phyloP scores from a whole-genome alignment of 2,329 filamentous ascomycete species.

The Paraphaeosphaeria minitans region DNA sequence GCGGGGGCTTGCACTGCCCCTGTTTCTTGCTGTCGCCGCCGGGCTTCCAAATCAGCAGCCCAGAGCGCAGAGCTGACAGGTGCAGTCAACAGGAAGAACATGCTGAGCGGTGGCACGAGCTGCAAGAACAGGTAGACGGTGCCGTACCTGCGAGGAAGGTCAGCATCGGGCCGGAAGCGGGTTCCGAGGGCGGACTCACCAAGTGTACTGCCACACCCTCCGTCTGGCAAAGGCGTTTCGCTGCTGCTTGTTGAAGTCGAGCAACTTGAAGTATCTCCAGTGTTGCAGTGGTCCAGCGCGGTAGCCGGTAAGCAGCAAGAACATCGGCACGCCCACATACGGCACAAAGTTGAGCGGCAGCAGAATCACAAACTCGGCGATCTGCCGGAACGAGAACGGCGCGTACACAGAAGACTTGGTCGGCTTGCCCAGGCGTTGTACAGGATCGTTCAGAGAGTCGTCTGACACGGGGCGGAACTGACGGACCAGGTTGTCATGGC shows the following conservation, averaged over 20 bases:
- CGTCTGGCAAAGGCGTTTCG: constrained; percentile 70
- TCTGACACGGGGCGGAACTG: constrained; percentile 61
- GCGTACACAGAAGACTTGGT: constrained; percentile 77
- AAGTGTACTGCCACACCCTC: constrained; percentile 82
- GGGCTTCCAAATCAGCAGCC: constrained; percentile 74
- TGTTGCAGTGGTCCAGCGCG: constrained; percentile 87
- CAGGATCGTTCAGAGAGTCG: constrained; percentile 70
- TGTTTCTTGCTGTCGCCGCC: constrained; percentile 33
- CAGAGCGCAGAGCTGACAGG: constrained; percentile 85
- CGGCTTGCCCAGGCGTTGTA: constrained; percentile 82
- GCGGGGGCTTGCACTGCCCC: constrained; percentile 21
- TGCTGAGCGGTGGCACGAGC: constrained; percentile 87
- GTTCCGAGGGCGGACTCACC: constrained; percentile 52
- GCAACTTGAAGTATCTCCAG: constrained; percentile 85
- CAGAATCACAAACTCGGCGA: constrained; percentile 74
- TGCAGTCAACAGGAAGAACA: constrained; percentile 90
- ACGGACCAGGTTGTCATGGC: constrained; percentile 62
- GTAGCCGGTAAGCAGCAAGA: constrained; percentile 86
- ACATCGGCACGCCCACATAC: constrained; percentile 79
- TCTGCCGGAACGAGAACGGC: constrained; percentile 90
- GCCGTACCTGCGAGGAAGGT: constrained; percentile 67
- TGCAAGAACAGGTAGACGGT: constrained; percentile 82
- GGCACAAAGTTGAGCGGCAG: constrained; percentile 84
- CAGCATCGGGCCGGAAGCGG: constrained; percentile 7
- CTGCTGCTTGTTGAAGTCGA: constrained; percentile 74